Conservation (phyloP, 768 basidiomycete genomes). For the Agaricus sinodeliciosus region DNA sequence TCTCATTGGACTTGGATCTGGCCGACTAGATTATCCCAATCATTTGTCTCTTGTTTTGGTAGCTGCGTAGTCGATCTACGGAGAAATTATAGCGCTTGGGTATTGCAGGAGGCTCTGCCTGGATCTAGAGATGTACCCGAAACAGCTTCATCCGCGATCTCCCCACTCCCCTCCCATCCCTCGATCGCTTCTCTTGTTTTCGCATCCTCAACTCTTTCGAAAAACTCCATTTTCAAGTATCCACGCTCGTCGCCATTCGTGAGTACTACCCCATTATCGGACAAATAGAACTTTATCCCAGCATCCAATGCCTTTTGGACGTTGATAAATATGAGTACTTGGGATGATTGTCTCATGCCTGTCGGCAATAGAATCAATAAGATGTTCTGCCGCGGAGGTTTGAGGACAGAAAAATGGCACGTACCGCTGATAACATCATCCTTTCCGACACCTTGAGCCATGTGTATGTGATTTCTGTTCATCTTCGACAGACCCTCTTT, state of each 20-base stretch:
- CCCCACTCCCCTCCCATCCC: conserved; percentile 27
- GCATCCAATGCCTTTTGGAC: conserved; percentile 60
- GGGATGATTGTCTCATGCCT: conserved; percentile 81
- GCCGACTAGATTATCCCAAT: too few species aligned
- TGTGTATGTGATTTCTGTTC: conserved; percentile 88
- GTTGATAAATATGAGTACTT: conserved; percentile 79
- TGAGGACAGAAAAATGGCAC: conserved; percentile 31
- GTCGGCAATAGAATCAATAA: not conserved
- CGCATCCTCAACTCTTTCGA: conserved; percentile 57
- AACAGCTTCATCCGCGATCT: conserved; percentile 7
- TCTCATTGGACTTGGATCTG: too few species aligned
- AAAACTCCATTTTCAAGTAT: conserved; percentile 54
- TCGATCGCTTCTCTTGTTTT: conserved; percentile 23
- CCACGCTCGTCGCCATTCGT: conserved; percentile 71
- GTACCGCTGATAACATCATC: conserved; percentile 70
- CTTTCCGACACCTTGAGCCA: conserved; percentile 72
- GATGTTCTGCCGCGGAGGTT: not conserved
- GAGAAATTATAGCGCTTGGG: too few species aligned
- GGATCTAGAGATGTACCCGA: too few species aligned
- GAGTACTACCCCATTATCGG: conserved; percentile 67
- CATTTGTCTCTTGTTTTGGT: too few species aligned
- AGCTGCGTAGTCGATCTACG: too few species aligned
- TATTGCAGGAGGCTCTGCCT: too few species aligned
- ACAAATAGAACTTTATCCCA: conserved; percentile 71
- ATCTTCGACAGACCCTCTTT: conserved; percentile 74